Conservation (phyloP, 2,329 filamentous ascomycete genomes). For the Plectosphaerella sp. region DNA sequence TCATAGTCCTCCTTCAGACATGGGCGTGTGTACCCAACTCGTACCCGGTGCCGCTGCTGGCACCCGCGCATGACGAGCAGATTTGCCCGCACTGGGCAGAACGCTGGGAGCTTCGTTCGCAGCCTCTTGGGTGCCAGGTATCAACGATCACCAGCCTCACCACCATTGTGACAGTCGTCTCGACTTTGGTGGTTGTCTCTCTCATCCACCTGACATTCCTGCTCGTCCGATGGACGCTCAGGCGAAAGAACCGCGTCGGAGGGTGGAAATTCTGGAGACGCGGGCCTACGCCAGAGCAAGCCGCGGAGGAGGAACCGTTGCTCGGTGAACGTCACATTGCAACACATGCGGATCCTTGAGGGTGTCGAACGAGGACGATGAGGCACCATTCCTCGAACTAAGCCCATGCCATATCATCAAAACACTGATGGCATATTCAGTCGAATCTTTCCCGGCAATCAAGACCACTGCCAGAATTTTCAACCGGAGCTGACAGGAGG, state of each 20-base stretch:
- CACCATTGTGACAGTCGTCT: conserved; percentile 25
- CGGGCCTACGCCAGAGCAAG: conserved; percentile 18
- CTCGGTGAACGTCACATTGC: conserved; percentile 9
- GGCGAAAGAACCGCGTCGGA: background rate
- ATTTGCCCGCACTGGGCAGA: conserved; percentile 47
- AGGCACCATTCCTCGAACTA: background rate
- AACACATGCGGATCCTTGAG: background rate
- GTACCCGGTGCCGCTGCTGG: conserved; percentile 38
- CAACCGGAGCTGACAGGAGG: conserved; percentile 84
- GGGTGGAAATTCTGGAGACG: background rate
- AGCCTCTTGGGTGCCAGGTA: conserved; percentile 33
- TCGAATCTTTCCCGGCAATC: background rate
- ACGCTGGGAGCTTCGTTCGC: conserved; percentile 36
- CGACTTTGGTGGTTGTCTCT: conserved; percentile 20
- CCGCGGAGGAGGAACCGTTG: conserved; percentile 13
- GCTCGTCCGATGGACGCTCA: background rate
- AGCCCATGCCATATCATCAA: conserved; percentile 4
- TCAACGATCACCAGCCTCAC: conserved; percentile 35
- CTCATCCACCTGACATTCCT: background rate
- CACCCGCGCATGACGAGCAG: conserved; percentile 43
- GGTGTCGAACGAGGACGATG: too few relatives aligned
- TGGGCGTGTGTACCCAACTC: conserved; percentile 51
- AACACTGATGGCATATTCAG: too few relatives aligned
- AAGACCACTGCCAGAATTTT: conserved; percentile 12
- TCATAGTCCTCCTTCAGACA: conserved; percentile 29